Conservation (phyloP, 352 stramenopile species). For the Phytopythium vexans region DNA sequence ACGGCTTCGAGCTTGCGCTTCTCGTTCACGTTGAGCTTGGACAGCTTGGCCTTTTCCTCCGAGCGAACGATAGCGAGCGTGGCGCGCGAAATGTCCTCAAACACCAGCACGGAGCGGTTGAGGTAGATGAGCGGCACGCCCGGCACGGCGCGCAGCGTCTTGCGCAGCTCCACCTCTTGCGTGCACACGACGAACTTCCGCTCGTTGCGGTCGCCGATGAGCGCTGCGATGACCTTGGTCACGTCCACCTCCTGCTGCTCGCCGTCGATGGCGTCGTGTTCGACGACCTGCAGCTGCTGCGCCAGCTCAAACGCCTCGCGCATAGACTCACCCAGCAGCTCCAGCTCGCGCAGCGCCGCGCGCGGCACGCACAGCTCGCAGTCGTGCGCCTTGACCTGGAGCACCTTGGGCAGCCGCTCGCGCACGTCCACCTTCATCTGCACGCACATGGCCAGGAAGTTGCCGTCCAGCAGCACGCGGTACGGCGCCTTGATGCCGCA, state of each 20-base stretch:
- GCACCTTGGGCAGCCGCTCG: constrained; percentile 75
- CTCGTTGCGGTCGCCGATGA: constrained; percentile 73
- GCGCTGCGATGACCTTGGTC: constrained; percentile 42
- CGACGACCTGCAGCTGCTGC: constrained; percentile 64
- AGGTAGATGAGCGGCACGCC: constrained; percentile 85
- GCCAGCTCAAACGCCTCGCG: constrained; percentile 57
- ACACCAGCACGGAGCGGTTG: constrained; percentile 85
- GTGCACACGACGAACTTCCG: constrained; percentile 83
- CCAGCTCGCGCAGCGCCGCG: constrained; percentile 66
- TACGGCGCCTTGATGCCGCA: constrained; percentile 86
- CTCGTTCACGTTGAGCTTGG: constrained; percentile 69
- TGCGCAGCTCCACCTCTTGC: constrained; percentile 81
- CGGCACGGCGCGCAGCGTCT: constrained; percentile 56
- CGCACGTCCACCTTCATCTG: constrained; percentile 86
- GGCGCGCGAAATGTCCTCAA: constrained; percentile 77
- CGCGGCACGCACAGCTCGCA: constrained; percentile 70
- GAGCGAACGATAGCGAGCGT: constrained; percentile 80
- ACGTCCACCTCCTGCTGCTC: constrained; percentile 37
- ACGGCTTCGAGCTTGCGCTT: constrained; percentile 75
- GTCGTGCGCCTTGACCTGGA: constrained; percentile 78
- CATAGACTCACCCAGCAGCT: constrained; percentile 63
- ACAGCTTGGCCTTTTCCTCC: constrained; percentile 68
- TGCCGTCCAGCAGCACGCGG: constrained; percentile 77
- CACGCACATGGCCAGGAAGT: constrained; percentile 86
- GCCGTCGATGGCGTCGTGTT: constrained; percentile 30